Conservation (phyloP, 2,329 filamentous ascomycete genomes). For the Microcyclosporella mali region DNA sequence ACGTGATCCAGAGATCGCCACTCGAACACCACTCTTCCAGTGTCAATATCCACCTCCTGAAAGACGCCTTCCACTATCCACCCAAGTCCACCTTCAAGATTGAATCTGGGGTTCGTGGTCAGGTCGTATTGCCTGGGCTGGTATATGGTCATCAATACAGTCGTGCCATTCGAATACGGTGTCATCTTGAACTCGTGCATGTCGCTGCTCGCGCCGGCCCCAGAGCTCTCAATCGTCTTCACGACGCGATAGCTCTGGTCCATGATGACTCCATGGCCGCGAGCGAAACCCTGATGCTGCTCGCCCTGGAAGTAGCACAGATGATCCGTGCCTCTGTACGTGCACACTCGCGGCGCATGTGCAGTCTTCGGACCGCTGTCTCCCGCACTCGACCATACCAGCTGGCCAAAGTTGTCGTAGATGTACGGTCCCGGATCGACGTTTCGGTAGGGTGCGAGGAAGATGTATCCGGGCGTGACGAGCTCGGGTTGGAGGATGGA, state of each 20-base stretch:
- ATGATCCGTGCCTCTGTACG: conserved; percentile 44
- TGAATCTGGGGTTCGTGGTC: conserved; percentile 34
- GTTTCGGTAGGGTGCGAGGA: conserved; percentile 46
- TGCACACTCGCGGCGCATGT: conserved; percentile 45
- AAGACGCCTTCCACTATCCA: conserved; percentile 50
- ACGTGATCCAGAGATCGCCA: conserved; percentile 55
- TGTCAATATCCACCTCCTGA: conserved; percentile 51
- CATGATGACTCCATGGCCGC: conserved; percentile 49
- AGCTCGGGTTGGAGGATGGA: conserved; percentile 30
- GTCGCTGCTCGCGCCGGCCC: conserved; percentile 40
- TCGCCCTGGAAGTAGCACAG: conserved; percentile 49
- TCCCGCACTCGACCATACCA: conserved; percentile 48
- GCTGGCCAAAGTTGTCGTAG: conserved; percentile 46
- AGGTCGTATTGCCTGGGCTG: conserved; percentile 41
- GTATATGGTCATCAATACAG: conserved; percentile 35
- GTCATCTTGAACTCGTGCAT: conserved; percentile 50
- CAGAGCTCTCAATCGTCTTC: conserved; percentile 38
- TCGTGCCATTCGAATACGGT: conserved; percentile 37
- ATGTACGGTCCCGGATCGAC: conserved; percentile 47
- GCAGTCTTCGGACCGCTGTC: conserved; percentile 44
- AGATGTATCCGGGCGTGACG: conserved; percentile 45
- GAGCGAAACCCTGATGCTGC: conserved; percentile 47
- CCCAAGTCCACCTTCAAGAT: conserved; percentile 39
- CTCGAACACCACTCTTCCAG: conserved; percentile 52
- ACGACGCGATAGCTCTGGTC: conserved; percentile 46